Conservation (phyloP, 768 basidiomycete genomes). For the Boletus vermiculosoides region DNA sequence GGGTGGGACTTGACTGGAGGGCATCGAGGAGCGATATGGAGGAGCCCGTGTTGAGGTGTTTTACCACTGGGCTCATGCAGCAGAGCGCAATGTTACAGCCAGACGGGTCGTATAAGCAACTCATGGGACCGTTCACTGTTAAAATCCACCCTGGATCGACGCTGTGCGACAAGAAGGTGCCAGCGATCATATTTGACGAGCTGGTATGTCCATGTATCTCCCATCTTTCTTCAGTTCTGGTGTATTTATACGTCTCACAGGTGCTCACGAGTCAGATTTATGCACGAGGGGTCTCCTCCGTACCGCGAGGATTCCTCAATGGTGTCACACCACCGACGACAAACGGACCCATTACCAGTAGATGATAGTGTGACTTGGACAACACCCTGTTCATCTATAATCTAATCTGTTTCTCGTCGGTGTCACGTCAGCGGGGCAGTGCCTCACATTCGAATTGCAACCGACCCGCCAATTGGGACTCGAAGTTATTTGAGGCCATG, state of each 20-base stretch:
- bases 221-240: background rate
- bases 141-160: conserved; percentile 92
- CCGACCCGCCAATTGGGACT: background rate
- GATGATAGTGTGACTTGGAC: conserved; percentile 11
- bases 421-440: background rate
- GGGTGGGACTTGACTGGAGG: conserved; percentile 59
- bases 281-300: conserved; percentile 85
- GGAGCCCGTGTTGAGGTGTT: conserved; percentile 65
- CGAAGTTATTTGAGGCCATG: background rate
- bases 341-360: conserved; percentile 12
- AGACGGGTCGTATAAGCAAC: conserved; percentile 85
- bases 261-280: conserved; percentile 83
- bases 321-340: conserved; percentile 14
- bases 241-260: conserved; percentile 36
- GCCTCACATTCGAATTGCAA: background rate
- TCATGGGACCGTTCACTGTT: conserved; percentile 72
- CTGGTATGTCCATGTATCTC: conserved; percentile 53
- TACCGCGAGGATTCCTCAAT: conserved; percentile 57
- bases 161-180: conserved; percentile 75
- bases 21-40: conserved; percentile 60
- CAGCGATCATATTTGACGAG: conserved; percentile 91
- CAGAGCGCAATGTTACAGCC: conserved; percentile 83
- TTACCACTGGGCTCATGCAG: conserved; percentile 74
- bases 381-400: background rate
- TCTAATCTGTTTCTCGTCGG: conserved; percentile 9